phyloP scores from a whole-genome alignment of 2,329 filamentous ascomycete species.

The Dryadomyces quercus-mongolicae region DNA sequence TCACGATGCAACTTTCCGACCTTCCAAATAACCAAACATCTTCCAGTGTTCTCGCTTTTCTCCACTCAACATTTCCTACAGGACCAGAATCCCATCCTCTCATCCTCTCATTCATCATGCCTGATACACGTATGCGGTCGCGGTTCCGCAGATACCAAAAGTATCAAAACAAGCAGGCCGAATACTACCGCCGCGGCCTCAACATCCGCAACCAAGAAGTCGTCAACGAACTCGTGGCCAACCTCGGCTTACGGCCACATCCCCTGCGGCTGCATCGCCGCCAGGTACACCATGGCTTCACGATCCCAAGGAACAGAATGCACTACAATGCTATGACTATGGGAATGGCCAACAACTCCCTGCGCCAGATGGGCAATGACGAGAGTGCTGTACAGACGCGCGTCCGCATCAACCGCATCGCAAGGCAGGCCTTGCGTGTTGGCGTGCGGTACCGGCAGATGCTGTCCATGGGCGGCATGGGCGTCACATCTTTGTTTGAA shows the following conservation, averaged over 20 bases:
- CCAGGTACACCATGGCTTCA: background rate
- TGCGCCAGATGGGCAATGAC: background rate
- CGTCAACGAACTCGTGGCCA: background rate
- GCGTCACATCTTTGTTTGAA: slow-evolving; percentile 10
- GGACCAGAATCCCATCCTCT: too few species aligned
- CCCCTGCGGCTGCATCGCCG: background rate
- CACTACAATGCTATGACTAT: background rate
- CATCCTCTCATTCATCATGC: background rate
- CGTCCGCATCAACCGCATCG: background rate
- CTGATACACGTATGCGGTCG: background rate
- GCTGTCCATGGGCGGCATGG: slow-evolving; percentile 8
- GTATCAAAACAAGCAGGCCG: background rate
- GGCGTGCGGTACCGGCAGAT: slow-evolving; percentile 10
- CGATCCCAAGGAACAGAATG: background rate
- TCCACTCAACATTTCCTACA: too few species aligned
- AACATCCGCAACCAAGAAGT: background rate
- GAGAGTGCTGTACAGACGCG: background rate
- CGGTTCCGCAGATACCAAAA: background rate
- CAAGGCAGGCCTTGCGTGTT: background rate
- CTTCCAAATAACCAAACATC: background rate
- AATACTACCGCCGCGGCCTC: background rate
- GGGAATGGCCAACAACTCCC: background rate
- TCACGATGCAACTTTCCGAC: background rate
- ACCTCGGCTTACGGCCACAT: background rate
- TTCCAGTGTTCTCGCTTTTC: too few species aligned